Evolutionary conservation across 352 stramenopile genomes (phyloP).

Genomic region (Lagenidium giganteum): DNA sequence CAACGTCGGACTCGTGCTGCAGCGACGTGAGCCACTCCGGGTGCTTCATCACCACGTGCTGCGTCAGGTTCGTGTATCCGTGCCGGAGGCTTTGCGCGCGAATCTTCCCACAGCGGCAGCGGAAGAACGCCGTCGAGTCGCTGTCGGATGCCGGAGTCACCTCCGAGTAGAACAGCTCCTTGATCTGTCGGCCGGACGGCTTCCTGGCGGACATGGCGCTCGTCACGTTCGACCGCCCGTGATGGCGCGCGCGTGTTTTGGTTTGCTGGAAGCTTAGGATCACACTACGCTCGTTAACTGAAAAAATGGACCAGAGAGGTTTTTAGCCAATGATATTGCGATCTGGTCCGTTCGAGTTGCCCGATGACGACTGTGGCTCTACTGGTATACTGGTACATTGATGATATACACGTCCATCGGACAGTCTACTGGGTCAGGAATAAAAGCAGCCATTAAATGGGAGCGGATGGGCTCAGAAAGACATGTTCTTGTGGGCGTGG

Average conservation of each 20-base stretch:
- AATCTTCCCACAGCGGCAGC: constrained; percentile 59
- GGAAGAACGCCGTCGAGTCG: constrained; percentile 23
- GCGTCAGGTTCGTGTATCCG: constrained; percentile 60
- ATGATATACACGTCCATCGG: no score
- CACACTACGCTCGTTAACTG: no score
- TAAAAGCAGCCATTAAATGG: not conserved
- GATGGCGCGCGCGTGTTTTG: no score
- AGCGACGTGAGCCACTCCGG: constrained; percentile 53
- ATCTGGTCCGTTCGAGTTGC: no score
- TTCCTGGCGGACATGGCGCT: constrained; percentile 11
- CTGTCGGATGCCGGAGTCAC: constrained; percentile 4
- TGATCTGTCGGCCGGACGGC: constrained; percentile 19
- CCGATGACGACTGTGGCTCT: no score
- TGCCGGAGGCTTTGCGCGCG: constrained; percentile 42
- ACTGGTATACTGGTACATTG: no score
- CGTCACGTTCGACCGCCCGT: no score
- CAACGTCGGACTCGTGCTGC: no score
- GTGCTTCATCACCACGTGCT: constrained; percentile 65
- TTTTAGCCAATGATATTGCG: constrained; percentile 8
- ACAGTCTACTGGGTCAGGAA: not conserved
- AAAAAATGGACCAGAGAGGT: not conserved
- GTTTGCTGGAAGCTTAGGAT: no score
- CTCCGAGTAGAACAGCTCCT: constrained; percentile 20
- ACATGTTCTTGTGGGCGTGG: constrained; percentile 82
- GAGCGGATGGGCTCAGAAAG: constrained; percentile 32